Evolutionary conservation across 1,284 basidiomycete species (phyloP), one percentile per base, ranked within the genome.

Genomic region (Taiwanofungus camphoratus): DNA sequence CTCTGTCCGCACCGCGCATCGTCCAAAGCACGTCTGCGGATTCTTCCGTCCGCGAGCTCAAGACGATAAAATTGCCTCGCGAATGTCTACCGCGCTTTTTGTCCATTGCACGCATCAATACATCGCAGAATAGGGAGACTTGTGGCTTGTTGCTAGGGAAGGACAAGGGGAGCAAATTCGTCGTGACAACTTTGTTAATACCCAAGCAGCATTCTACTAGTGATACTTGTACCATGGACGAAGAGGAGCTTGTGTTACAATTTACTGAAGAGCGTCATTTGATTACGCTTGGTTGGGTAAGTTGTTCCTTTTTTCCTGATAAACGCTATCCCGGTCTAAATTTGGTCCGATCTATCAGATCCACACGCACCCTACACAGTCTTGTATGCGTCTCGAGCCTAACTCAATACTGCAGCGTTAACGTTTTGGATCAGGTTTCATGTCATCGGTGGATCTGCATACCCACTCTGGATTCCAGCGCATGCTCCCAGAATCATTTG

Each of bases 281-380:
- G 55, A 82, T 93, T 43, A 92, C 88, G 5, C 74, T 95, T 37
- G 92, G 91, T 46, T 94, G 91, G 92, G 87, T 90, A 52, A 54
- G 82, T 74, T n/a, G 5, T 33, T 4, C 16, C 12, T 19, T 13
- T 20, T 30, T 5, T 24, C 33, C 12, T 36, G 2, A 8, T 23
- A 3, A n/a, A 22, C 46, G 18, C 21, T 46, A 33, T 22, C 15
- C 31, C 38, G 24, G 19, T 22, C 21, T 35, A 34, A 19, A 36
- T 43, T 27, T 42, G 20, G 21, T 21, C 31, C 32, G n/a, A n/a
- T n/a, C n/a, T n/a, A n/a, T 11, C 56, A 92, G 88, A 93, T 93
- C 51, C 91, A 94, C 65, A 94, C 91, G 0, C 91, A 94, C 61
- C 92, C 92, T 1, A 86, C 88, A 12, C 91, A 93, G 53, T 85